A percentile compares a stretch with the other conserved stretches of the same genome.
These are phyloP conservation scores for Fistulinella prunicolor DNA, from an alignment of 768 basidiomycete species.

Conservation along the genomic window DNA sequence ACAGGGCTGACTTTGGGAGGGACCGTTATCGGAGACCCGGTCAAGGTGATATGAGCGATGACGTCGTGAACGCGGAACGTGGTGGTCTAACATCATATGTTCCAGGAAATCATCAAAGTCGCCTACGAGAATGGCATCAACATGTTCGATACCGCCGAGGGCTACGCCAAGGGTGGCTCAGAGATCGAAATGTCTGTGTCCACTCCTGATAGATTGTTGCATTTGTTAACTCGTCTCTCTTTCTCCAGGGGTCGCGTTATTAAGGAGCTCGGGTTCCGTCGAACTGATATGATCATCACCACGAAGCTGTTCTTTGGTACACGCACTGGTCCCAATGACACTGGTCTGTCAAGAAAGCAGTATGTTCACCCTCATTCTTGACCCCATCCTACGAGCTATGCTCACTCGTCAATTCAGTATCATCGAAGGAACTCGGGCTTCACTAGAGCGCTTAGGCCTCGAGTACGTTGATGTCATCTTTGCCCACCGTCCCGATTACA, in stretches of 20 bases:
- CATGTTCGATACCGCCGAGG: conserved; percentile 48
- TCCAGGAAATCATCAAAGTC: conserved; percentile 50
- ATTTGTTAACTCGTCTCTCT: neutral
- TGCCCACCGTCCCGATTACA: conserved; percentile 48
- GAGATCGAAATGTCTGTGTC: conserved; percentile 49
- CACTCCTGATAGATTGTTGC: neutral
- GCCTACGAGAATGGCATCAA: conserved; percentile 54
- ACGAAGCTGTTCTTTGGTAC: conserved; percentile 62
- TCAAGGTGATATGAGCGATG: conserved; percentile 37
- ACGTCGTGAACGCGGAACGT: neutral
- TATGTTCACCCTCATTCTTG: conserved; percentile 3
- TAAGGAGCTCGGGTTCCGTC: conserved; percentile 49
- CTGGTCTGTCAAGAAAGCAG: conserved; percentile 35
- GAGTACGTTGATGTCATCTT: conserved; percentile 53
- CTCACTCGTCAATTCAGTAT: conserved; percentile 33
- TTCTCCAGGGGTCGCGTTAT: conserved; percentile 47
- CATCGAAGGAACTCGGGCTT: conserved; percentile 52
- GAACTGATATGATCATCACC: conserved; percentile 49
- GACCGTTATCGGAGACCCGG: conserved; percentile 49
- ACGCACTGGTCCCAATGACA: conserved; percentile 43
- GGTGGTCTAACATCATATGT: neutral
- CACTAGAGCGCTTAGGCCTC: conserved; percentile 47
- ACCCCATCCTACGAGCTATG: neutral
- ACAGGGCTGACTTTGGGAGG: conserved; percentile 47
- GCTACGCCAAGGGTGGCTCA: conserved; percentile 44